A percentile compares a stretch with the other conserved stretches of the same genome.
Conservation (phyloP, 2,329 filamentous ascomycete species). For the Apiospora aurea region DNA sequence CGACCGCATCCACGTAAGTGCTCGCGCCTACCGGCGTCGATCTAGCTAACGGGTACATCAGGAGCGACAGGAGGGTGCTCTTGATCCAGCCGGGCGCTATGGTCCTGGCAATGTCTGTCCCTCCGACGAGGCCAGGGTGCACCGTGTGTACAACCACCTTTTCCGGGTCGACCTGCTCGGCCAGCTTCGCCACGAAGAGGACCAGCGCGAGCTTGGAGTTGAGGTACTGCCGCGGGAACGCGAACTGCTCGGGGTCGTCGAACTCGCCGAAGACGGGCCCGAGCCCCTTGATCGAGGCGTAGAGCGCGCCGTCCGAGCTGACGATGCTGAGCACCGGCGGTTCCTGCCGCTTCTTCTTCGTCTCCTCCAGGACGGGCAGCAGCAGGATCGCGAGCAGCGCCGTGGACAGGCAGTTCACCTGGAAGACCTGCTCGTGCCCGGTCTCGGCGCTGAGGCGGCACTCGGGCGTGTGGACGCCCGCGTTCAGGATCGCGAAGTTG, state of each 20-base stretch:
- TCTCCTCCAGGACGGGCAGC: slow-evolving; percentile 41
- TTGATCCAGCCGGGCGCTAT: neutral
- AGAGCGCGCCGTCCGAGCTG: slow-evolving; percentile 15
- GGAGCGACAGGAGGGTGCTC: slow-evolving; percentile 7
- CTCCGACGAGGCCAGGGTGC: neutral
- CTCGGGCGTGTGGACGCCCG: slow-evolving; percentile 43
- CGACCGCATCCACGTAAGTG: slow-evolving; percentile 21
- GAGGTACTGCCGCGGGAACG: slow-evolving; percentile 27
- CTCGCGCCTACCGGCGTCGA: slow-evolving; percentile 1
- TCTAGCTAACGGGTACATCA: slow-evolving; percentile 25
- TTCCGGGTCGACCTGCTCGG: slow-evolving; percentile 1
- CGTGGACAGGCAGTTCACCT: slow-evolving; percentile 49
- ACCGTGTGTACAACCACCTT: slow-evolving; percentile 17
- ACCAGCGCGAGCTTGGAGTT: neutral
- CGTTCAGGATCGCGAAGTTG: slow-evolving; percentile 55
- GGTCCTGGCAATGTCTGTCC: slow-evolving; percentile 3
- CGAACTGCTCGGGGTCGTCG: slow-evolving; percentile 39
- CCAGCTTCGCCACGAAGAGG: slow-evolving; percentile 10
- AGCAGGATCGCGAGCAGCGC: slow-evolving; percentile 44
- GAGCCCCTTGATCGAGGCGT: neutral
- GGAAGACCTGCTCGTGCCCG: slow-evolving; percentile 49
- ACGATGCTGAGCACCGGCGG: slow-evolving; percentile 26
- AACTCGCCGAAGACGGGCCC: slow-evolving; percentile 10
- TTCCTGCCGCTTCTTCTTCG: neutral
- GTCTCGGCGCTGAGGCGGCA: slow-evolving; percentile 37